Evolutionary conservation across 805 yeast genomes (phyloP).

Genomic region (Yamadazyma phyllophila): DNA sequence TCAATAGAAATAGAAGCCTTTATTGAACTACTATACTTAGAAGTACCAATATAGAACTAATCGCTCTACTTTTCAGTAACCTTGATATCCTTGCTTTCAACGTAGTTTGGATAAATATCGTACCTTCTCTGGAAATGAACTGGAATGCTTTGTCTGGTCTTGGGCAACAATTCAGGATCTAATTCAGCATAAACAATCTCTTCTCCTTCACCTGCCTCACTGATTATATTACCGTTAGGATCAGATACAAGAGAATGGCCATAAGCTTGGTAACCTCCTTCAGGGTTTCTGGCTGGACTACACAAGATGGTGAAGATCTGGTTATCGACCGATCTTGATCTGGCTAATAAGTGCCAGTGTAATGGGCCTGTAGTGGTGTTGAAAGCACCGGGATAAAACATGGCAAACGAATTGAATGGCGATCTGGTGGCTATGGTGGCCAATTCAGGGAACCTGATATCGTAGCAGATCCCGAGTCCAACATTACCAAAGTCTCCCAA

Average conservation of each 20-base stretch:
- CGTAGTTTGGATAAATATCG: slow-evolving; percentile 41
- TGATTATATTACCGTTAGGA: slow-evolving; percentile 40
- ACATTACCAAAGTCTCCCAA: slow-evolving; percentile 63
- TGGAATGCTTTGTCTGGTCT: slow-evolving; percentile 40
- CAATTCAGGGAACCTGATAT: slow-evolving; percentile 76
- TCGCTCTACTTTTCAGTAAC: slow-evolving; percentile 27
- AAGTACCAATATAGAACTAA: too few relatives aligned
- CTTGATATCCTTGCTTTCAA: slow-evolving; percentile 25
- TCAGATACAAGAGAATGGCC: slow-evolving; percentile 46
- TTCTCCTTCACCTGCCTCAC: slow-evolving; percentile 47
- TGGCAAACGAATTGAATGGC: slow-evolving; percentile 62
- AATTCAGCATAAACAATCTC: slow-evolving; percentile 42
- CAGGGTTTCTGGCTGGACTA: slow-evolving; percentile 82
- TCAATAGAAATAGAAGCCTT: too few relatives aligned
- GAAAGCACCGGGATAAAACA: slow-evolving; percentile 83
- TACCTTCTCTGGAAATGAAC: slow-evolving; percentile 43
- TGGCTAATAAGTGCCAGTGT: slow-evolving; percentile 77
- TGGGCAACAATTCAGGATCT: slow-evolving; percentile 38
- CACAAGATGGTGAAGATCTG: slow-evolving; percentile 73
- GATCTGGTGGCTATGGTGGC: slow-evolving; percentile 65
- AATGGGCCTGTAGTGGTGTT: slow-evolving; percentile 82
- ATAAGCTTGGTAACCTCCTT: slow-evolving; percentile 44
- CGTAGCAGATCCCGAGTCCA: slow-evolving; percentile 87
- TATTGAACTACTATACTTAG: too few relatives aligned
- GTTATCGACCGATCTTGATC: slow-evolving; percentile 73